Conservation (phyloP, 129 eudicot genomes). For the Artemisia argyi region DNA sequence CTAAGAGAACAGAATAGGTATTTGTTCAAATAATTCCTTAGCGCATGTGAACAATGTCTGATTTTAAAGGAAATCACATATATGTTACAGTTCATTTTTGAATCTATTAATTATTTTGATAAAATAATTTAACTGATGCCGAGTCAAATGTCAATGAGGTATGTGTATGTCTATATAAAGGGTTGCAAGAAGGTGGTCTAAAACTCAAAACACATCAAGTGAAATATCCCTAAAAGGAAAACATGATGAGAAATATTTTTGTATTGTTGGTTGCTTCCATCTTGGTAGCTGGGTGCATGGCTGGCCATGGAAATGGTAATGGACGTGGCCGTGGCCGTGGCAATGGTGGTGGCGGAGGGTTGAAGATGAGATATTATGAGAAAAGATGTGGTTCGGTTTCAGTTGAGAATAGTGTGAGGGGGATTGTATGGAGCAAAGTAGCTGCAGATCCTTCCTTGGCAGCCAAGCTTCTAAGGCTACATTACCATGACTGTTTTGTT, state of each 20-base stretch:
- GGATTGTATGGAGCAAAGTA: slow-evolving; percentile 48
- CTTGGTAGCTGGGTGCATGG: slow-evolving; percentile 32
- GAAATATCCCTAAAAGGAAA: too few species aligned
- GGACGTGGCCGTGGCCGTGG: slow-evolving; percentile 5
- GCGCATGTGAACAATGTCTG: too few species aligned
- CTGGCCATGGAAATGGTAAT: background rate
- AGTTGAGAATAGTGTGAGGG: slow-evolving; percentile 28
- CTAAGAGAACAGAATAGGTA: too few species aligned
- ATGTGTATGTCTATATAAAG: slow-evolving; percentile 28
- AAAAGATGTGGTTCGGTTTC: slow-evolving; percentile 36
- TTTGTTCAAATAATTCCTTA: too few species aligned
- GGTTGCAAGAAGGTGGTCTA: slow-evolving; percentile 5
- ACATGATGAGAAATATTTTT: slow-evolving; percentile 25
- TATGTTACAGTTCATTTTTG: background rate
- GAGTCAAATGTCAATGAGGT: background rate
- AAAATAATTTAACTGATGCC: background rate
- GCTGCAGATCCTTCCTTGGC: slow-evolving; percentile 34
- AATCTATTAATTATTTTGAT: background rate
- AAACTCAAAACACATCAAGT: slow-evolving; percentile 8
- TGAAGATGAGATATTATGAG: slow-evolving; percentile 35
- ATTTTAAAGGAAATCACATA: background rate
- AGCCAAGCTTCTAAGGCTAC: slow-evolving; percentile 53
- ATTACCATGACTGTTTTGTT: slow-evolving; percentile 65
- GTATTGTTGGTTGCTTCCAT: slow-evolving; percentile 26
- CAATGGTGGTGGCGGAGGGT: background rate